phyloP scores from a whole-genome alignment of 1,284 basidiomycete genomes.

The Apiotrichum domesticum region DNA sequence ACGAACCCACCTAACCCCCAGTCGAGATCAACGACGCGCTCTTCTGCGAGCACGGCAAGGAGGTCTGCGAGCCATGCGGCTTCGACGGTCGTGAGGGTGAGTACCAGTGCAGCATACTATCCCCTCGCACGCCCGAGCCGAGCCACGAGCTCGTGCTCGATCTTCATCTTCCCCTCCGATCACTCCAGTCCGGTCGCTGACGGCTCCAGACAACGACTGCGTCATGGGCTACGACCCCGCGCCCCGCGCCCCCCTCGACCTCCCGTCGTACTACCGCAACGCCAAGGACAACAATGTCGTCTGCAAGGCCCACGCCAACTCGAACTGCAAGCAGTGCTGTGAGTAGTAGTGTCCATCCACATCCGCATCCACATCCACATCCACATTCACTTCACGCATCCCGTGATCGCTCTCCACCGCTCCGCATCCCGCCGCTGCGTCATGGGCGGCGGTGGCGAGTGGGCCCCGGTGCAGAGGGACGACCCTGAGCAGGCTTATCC shows the following conservation, averaged over 20 bases:
- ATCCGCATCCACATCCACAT: no score
- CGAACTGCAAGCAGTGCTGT: slow-evolving; percentile 47
- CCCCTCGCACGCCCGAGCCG: neutral
- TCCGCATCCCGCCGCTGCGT: no score
- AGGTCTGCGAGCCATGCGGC: slow-evolving; percentile 39
- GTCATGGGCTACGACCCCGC: slow-evolving; percentile 44
- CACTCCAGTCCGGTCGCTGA: no score
- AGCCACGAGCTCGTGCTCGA: no score
- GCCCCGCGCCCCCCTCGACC: slow-evolving; percentile 38
- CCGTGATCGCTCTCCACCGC: neutral
- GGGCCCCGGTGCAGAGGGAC: neutral
- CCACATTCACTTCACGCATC: neutral
- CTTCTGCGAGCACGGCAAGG: slow-evolving; percentile 48
- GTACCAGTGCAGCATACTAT: slow-evolving; percentile 2
- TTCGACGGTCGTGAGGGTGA: slow-evolving; percentile 24
- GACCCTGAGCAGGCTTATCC: no score
- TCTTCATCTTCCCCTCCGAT: no score
- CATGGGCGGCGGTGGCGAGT: neutral
- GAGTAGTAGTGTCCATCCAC: slow-evolving; percentile 15
- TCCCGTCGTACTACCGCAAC: slow-evolving; percentile 42
- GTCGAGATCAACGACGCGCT: slow-evolving; percentile 49
- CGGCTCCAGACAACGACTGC: slow-evolving; percentile 42
- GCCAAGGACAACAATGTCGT: slow-evolving; percentile 39
- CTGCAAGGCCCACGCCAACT: slow-evolving; percentile 46
- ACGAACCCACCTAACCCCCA: slow-evolving; percentile 14